Conservation (phyloP, 2,329 filamentous ascomycete genomes). For the Penicillium sp. region DNA sequence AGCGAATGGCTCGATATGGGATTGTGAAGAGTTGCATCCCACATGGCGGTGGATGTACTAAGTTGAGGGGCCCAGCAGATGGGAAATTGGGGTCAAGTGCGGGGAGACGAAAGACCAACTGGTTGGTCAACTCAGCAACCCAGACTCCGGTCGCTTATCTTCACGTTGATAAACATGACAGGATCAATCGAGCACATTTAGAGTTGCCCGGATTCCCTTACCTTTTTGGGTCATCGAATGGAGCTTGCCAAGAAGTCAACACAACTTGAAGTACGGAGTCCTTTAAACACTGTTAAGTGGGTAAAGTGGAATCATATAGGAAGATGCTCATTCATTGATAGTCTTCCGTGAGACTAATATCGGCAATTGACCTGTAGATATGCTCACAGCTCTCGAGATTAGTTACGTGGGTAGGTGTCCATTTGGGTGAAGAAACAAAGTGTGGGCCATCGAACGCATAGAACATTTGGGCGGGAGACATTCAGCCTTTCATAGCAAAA, state of each 20-base stretch:
- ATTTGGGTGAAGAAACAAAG: background rate
- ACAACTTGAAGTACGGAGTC: too few relatives aligned
- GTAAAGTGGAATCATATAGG: background rate
- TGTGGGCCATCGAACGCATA: background rate
- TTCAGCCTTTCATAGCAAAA: too few relatives aligned
- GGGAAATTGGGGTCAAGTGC: conserved; percentile 11
- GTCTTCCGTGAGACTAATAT: background rate
- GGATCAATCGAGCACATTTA: too few relatives aligned
- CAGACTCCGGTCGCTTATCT: background rate
- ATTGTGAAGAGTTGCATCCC: conserved; percentile 10
- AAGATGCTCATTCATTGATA: background rate
- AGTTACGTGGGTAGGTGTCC: background rate
- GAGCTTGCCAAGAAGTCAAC: background rate
- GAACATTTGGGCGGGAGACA: too few relatives aligned
- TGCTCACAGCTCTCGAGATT: background rate
- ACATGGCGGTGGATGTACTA: conserved; percentile 8
- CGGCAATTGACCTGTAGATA: background rate
- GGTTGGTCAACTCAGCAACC: background rate
- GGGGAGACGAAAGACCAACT: conserved; percentile 18
- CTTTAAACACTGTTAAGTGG: background rate
- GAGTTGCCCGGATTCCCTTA: conserved; percentile 4
- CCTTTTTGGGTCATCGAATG: conserved; percentile 11
- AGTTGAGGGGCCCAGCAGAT: background rate
- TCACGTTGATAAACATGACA: background rate
- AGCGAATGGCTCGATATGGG: background rate